These are phyloP conservation scores for Trichoderma sp. DNA, from an alignment of 2,329 filamentous ascomycete genomes.

Conservation along the genomic window DNA sequence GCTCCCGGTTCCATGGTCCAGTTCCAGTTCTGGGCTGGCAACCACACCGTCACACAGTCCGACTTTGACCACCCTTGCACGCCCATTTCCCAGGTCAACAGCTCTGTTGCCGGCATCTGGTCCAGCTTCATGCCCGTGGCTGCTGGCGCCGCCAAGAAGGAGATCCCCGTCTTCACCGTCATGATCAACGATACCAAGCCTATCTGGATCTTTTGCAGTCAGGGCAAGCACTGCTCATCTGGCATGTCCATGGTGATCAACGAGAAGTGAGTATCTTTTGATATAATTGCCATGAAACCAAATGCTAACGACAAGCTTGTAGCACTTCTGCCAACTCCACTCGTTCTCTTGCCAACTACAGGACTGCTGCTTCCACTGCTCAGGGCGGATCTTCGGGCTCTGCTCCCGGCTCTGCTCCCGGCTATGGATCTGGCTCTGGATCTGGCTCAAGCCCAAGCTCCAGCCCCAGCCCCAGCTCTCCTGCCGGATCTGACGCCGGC, in stretches of 20 bases:
- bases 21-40: constrained; percentile 68
- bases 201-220: constrained; percentile 79
- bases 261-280: constrained; percentile 60
- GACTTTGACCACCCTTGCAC: constrained; percentile 72
- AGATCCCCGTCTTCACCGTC: constrained; percentile 71
- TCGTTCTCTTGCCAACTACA: constrained; percentile 57
- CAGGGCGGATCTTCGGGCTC: constrained; percentile 8
- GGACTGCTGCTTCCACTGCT: constrained; percentile 41
- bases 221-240: constrained; percentile 72
- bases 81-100: constrained; percentile 59
- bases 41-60: constrained; percentile 81
- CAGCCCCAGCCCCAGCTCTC: background rate
- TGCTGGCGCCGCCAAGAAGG: constrained; percentile 52
- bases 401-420: background rate
- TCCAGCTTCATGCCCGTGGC: constrained; percentile 69
- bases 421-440: constrained; percentile 10
- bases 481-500: background rate
- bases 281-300: constrained; percentile 17
- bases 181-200: constrained; percentile 70
- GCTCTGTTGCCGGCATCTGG: constrained; percentile 63
- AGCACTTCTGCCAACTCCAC: constrained; percentile 56
- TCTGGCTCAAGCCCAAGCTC: constrained; percentile 22
- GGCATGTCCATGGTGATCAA: constrained; percentile 81
- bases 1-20: constrained; percentile 65
- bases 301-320: background rate